Base-by-base conservation (phyloP, 352 stramenopile genomes). In the Thraustotheca clavata region DNA sequence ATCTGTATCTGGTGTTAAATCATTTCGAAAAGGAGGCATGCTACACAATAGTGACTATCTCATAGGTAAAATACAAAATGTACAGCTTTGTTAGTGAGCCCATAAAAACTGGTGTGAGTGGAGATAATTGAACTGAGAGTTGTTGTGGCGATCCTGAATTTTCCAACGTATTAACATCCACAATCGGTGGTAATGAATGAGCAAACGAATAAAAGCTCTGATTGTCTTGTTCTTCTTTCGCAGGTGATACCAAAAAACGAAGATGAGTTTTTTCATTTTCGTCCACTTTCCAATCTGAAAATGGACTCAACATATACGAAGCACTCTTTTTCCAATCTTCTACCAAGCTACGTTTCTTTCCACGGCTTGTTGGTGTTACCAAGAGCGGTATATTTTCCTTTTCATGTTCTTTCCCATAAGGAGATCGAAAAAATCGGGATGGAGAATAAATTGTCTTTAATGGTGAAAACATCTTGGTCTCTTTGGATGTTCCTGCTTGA, bases 141-240 rank as follows among this genome's bases (percentile, higher is more conserved):
- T 89, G 85, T 48, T 89, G 85, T 39, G 68, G 82, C 27, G 69
- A 79, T 22, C 87, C 82, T 12, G 89, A 75, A 32, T 87, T 81
- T 1, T 89, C 82, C 0, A 69, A 67, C 0, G 68, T 59, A 27
- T 71, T 60, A 34, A 80, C 69, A 18, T 69, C 70, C 1, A 57
- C 68, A 14, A 91, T 69, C n/a, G 82, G 80, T 4, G 84, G 89
- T 0, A 94, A 73, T 27, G 80, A 80, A 49, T 87, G 87, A 0
- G 74, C 80, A 57, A 91, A 90, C 24, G 82, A 89, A 59, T 91
- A 90, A 60, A 91, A 87, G 63, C 89, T 83, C 34, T 86, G 76
- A 38, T 92, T 80, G 49, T 73, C 72, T 65, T 71, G 40, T 62
- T 74, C 4, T 69, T 67, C 22, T 71, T 71, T 33, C 76, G 79